Evolutionary conservation across 805 yeast genomes (phyloP), one percentile per base, ranked within the genome.

Genomic region (Kuraishia molischiana): DNA sequence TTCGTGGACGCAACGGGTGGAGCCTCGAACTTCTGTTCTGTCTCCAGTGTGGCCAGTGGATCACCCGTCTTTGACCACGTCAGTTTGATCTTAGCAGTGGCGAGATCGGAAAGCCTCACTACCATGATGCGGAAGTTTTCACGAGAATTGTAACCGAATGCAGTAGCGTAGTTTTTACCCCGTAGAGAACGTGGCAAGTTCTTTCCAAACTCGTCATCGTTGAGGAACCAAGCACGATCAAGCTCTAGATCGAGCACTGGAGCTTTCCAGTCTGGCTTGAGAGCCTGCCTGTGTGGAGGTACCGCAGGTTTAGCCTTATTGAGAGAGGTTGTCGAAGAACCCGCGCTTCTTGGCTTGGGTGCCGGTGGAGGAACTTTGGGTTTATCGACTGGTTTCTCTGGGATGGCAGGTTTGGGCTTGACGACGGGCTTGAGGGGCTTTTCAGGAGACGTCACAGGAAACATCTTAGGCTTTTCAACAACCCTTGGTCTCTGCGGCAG

Each of bases 141-240:
- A 19, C 45, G 43, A 8, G 52, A 48, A 19, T 44, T 44, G 39
- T 44, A 51, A 0, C 64, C 60, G 33, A 49, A 50, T 13, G 61
- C 49, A 1, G 50, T 47, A 3, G 56, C 52, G 39, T 46, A 64
- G 40, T 60, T 62, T 24, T 62, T 49, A 1, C 67, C 67, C 18
- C 48, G 35, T 3, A 74, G 51, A 33, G 53, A 53, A 9, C 41
- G 36, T 1, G 79, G 79, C n/a, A 69, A 39, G 17, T 38, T 43
- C 1, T 40, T 37, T 3, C 38, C 44, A 33, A 52, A 47, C 4
- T 52, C 43, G 6, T 52, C 47, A 9, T 11, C 56, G 19, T 29
- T 49, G 1, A 66, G 58, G 51, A 61, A 74, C 79, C 79, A 74
- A 1, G 69, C 67, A 0, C 66, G 47, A 0, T 49, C 37, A 3